Percentiles rank a stretch among this genome's conserved stretches.
Conservation (phyloP, 208 protist species). For the Leishmania arabica region DNA sequence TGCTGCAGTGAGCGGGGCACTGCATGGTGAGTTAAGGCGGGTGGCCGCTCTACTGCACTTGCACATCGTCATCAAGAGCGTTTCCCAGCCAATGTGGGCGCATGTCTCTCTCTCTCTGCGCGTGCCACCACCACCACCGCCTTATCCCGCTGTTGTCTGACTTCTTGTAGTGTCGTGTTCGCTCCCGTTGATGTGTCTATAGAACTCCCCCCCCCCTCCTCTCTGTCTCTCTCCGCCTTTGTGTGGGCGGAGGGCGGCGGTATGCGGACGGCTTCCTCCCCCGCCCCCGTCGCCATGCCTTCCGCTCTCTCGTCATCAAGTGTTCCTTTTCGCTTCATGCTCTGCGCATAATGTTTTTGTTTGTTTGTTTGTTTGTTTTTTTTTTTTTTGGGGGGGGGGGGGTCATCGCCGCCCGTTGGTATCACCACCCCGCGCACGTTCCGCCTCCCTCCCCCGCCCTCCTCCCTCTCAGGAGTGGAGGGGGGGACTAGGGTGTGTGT, state of each 20-base stretch:
- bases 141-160: neutral
- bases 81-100: neutral
- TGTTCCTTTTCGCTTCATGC: neutral
- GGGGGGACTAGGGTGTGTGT: neutral
- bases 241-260: neutral
- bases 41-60: neutral
- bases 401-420: neutral
- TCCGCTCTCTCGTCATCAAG: neutral
- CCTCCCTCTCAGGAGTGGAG: neutral
- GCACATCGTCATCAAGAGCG: neutral
- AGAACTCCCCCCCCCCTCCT: neutral
- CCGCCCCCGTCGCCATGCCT: neutral
- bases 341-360: neutral
- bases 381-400: neutral
- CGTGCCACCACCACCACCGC: neutral
- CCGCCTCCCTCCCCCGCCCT: neutral
- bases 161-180: neutral
- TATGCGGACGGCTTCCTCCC: neutral
- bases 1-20: slow-evolving; percentile 2
- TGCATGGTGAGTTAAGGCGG: neutral
- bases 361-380: too few relatives aligned
- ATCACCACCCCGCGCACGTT: neutral
- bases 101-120: neutral
- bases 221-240: neutral
- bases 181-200: slow-evolving; percentile 6